These are phyloP conservation scores for Corylus americana DNA, from an alignment of 306 rosid species.

Conservation along the genomic window DNA sequence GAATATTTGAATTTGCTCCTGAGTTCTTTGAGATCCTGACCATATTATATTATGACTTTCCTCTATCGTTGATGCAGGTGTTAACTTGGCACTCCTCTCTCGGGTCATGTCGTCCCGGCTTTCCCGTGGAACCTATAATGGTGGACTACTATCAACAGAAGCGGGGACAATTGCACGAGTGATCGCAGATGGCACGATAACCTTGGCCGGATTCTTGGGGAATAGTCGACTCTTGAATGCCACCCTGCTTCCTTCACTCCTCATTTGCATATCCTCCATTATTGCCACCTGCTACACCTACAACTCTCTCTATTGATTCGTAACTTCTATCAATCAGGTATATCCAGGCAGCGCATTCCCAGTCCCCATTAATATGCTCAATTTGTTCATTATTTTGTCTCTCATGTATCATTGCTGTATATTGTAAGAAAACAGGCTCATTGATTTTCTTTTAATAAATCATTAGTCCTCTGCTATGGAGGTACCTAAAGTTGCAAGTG, in stretches of 20 bases:
- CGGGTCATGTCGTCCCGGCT: constrained; percentile 97
- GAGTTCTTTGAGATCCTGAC: background rate
- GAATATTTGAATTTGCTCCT: background rate
- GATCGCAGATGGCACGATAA: constrained; percentile 85
- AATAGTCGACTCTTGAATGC: constrained; percentile 72
- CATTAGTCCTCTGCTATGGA: background rate
- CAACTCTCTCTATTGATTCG: constrained; percentile 74
- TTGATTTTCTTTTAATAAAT: constrained; percentile 9
- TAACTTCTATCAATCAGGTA: too few relatives aligned
- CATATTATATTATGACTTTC: background rate
- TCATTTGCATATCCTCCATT: constrained; percentile 77
- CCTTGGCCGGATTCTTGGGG: constrained; percentile 78
- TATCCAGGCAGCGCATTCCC: background rate
- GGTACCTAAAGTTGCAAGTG: too few relatives aligned
- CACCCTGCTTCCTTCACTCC: constrained; percentile 82
- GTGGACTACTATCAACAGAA: constrained; percentile 89
- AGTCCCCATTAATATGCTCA: background rate
- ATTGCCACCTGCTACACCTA: constrained; percentile 83
- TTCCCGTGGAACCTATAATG: constrained; percentile 94
- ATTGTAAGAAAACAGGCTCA: constrained; percentile 24
- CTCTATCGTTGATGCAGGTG: constrained; percentile 53
- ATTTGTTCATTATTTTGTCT: background rate
- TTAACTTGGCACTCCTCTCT: constrained; percentile 89
- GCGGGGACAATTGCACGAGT: constrained; percentile 97
- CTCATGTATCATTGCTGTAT: background rate